A percentile compares a stretch with the other conserved stretches of the same genome.
Evolutionary conservation across 257 asterid species (phyloP).

Genomic region (Nicotiana attenuata): DNA sequence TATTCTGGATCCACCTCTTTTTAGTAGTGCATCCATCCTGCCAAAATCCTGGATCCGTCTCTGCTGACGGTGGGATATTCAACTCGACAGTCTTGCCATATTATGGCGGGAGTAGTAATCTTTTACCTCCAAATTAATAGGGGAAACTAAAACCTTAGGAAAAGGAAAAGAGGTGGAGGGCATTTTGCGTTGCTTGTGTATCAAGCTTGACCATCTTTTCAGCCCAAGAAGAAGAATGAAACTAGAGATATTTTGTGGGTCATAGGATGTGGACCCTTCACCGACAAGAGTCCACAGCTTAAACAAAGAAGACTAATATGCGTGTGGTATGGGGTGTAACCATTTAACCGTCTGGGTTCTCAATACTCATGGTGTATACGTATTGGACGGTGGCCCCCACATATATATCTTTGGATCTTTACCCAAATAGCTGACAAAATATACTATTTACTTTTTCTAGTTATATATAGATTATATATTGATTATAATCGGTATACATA

Average conservation of each 20-base stretch:
- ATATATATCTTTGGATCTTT: too few relatives aligned
- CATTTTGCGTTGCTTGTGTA: background rate
- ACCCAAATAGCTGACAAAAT: too few relatives aligned
- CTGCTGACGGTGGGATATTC: too few relatives aligned
- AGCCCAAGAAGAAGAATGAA: background rate
- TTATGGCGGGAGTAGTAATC: too few relatives aligned
- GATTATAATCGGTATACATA: too few relatives aligned
- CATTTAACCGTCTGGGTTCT: background rate
- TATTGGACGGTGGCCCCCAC: too few relatives aligned
- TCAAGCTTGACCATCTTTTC: background rate
- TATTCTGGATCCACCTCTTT: too few relatives aligned
- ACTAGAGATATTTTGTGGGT: background rate
- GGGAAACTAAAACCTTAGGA: background rate
- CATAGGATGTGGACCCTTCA: background rate
- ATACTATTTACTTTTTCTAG: too few relatives aligned
- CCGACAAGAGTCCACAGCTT: slow-evolving; percentile 3
- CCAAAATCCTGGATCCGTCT: too few relatives aligned
- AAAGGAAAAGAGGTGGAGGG: background rate
- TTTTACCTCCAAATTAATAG: background rate
- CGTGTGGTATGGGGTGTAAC: background rate
- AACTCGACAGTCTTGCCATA: too few relatives aligned
- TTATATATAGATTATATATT: too few relatives aligned
- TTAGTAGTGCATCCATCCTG: too few relatives aligned
- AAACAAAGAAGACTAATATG: background rate
- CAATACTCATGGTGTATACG: background rate